Percentiles rank a stretch among this genome's conserved stretches.
phyloP scores from a whole-genome alignment of 805 yeast genomes.

The Wickerhamomyces strasburgensis region DNA sequence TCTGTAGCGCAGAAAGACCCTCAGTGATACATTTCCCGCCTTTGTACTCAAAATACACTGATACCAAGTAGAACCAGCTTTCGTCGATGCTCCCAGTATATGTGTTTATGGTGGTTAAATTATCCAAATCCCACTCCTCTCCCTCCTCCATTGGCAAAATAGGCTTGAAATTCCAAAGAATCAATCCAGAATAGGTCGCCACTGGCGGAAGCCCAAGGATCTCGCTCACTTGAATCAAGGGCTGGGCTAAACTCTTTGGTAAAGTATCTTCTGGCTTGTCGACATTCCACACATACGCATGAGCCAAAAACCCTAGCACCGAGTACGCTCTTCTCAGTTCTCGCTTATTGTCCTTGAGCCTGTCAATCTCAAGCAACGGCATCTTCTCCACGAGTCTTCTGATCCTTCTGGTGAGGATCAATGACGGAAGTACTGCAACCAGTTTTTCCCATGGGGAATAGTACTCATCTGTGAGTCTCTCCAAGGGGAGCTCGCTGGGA shows the following conservation, averaged over 20 bases:
- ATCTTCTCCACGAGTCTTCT: conserved; percentile 60
- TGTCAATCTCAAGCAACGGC: conserved; percentile 48
- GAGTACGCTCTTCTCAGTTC: conserved; percentile 79
- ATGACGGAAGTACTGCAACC: conserved; percentile 62
- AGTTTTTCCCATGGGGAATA: conserved; percentile 75
- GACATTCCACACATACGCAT: conserved; percentile 88
- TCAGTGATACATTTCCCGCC: conserved; percentile 68
- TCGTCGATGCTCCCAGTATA: conserved; percentile 91
- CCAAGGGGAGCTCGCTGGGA: conserved; percentile 63
- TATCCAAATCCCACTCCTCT: conserved; percentile 46
- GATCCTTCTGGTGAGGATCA: conserved; percentile 60
- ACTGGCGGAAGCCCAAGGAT: conserved; percentile 74
- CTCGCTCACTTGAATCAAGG: conserved; percentile 56
- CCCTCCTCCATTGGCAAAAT: conserved; percentile 39
- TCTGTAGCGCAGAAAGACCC: conserved; percentile 63
- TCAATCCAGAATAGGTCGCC: conserved; percentile 81
- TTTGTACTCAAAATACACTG: conserved; percentile 77
- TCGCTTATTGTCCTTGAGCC: conserved; percentile 33
- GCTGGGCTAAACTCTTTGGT: conserved; percentile 66
- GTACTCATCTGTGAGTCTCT: conserved; percentile 52
- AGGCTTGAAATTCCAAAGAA: conserved; percentile 82
- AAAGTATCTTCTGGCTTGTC: conserved; percentile 54
- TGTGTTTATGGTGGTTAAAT: conserved; percentile 73
- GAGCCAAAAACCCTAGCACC: conserved; percentile 72
- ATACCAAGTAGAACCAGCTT: conserved; percentile 87